These are phyloP conservation scores for Erysimum cheiri DNA, from an alignment of 441 rosid species.

Conservation along the genomic window DNA sequence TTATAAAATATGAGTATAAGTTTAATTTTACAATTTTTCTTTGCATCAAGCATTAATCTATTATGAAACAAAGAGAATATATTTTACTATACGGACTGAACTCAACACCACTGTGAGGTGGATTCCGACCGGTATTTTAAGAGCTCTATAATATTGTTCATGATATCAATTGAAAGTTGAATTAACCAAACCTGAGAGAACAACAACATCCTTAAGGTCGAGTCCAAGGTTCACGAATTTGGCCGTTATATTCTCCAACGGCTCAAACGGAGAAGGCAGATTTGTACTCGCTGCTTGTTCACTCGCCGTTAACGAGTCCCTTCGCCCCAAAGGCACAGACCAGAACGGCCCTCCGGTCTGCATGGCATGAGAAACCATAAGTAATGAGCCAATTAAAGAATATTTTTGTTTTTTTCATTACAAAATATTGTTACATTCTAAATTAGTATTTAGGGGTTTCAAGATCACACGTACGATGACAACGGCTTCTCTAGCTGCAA, in stretches of 20 bases:
- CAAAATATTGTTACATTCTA: not conserved
- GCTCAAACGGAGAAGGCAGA: conserved; percentile 73
- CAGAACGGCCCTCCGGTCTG: conserved; percentile 83
- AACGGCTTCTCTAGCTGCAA: conserved; percentile 75
- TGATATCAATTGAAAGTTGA: not conserved
- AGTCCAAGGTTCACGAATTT: conserved; percentile 81
- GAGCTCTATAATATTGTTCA: too few relatives aligned
- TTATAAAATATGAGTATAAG: too few relatives aligned
- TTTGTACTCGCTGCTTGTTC: conserved; percentile 67
- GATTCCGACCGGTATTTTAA: too few relatives aligned
- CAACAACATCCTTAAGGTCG: conserved; percentile 79
- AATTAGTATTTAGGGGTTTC: not conserved
- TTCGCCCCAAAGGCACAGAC: conserved; percentile 65
- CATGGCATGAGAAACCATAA: conserved; percentile 11
- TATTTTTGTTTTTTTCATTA: not conserved
- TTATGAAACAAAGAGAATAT: too few relatives aligned
- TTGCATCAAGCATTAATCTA: too few relatives aligned
- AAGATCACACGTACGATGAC: conserved; percentile 43
- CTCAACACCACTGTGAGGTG: too few relatives aligned
- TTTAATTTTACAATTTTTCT: too few relatives aligned
- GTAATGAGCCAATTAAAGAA: not conserved
- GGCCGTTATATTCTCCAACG: conserved; percentile 64
- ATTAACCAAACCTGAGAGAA: conserved; percentile 71
- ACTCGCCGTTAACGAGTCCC: conserved; percentile 72
- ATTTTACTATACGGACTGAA: too few relatives aligned